Conservation (phyloP, 1,284 basidiomycete species). For the Malassezia dermatis region DNA sequence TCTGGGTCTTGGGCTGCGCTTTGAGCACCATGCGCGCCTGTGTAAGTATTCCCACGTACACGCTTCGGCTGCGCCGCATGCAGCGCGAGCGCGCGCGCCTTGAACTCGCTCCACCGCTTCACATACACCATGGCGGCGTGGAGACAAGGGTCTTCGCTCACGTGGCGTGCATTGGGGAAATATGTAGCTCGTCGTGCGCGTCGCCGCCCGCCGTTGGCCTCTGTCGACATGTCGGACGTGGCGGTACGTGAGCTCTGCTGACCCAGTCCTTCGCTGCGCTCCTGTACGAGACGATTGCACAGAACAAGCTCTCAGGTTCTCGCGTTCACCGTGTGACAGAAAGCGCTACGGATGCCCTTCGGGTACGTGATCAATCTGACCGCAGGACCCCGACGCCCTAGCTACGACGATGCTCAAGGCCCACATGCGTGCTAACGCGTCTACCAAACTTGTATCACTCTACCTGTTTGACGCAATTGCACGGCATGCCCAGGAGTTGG, state of each 20-base stretch:
- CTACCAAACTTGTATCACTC: slow-evolving; percentile 24
- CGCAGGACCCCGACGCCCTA: slow-evolving; percentile 2
- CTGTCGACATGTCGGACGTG: slow-evolving; percentile 5
- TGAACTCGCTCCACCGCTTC: slow-evolving; percentile 17
- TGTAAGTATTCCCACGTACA: not conserved
- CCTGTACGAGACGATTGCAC: slow-evolving; percentile 20
- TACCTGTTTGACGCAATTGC: slow-evolving; percentile 32
- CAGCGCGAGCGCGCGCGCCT: slow-evolving; percentile 9
- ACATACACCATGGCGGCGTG: slow-evolving; percentile 14
- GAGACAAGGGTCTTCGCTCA: slow-evolving; percentile 2
- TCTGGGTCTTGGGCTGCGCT: slow-evolving; percentile 10
- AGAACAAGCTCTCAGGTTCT: slow-evolving; percentile 30
- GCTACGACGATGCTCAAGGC: slow-evolving; percentile 18
- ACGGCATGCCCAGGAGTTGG: slow-evolving; percentile 24
- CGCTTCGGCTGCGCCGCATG: slow-evolving; percentile 5
- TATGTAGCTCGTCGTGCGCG: not conserved
- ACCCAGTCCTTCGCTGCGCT: slow-evolving; percentile 14
- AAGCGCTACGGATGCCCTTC: slow-evolving; percentile 13
- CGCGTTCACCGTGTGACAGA: slow-evolving; percentile 20
- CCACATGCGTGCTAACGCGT: slow-evolving; percentile 14
- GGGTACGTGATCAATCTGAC: slow-evolving; percentile 15
- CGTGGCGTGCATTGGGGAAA: not conserved
- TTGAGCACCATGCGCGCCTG: slow-evolving; percentile 13
- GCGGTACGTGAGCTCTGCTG: slow-evolving; percentile 6
- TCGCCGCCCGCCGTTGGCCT: not conserved